Conservation (phyloP, 768 basidiomycete species). For the Podaxis carcinomalis region DNA sequence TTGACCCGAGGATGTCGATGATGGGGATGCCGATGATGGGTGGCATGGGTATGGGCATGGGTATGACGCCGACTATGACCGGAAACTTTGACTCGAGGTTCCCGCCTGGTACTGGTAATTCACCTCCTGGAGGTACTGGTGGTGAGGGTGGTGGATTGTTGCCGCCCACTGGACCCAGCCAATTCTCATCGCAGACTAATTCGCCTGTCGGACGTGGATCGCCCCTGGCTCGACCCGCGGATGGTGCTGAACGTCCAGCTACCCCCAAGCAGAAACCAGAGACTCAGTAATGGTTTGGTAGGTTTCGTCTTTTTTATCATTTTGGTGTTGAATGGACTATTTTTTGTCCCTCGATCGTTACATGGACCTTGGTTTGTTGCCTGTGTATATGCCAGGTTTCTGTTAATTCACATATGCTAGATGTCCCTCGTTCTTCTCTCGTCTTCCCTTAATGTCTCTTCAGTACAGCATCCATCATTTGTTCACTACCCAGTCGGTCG, state of each 20-base stretch:
- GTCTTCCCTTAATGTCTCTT: not conserved
- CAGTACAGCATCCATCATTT: not conserved
- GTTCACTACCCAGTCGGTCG: not conserved
- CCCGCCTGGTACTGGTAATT: constrained; percentile 31
- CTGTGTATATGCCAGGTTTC: not conserved
- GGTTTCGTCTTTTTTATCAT: not conserved
- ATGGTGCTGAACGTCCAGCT: constrained; percentile 28
- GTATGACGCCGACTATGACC: constrained; percentile 41
- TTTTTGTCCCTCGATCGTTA: not conserved
- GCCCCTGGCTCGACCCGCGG: constrained; percentile 36
- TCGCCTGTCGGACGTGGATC: constrained; percentile 52
- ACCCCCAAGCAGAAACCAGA: constrained; percentile 26
- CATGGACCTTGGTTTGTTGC: not conserved
- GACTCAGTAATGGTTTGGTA: not conserved
- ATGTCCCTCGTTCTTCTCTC: constrained; percentile 12
- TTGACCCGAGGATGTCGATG: constrained; percentile 81
- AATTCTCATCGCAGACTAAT: constrained; percentile 39
- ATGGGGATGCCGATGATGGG: constrained; percentile 49
- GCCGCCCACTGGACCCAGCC: constrained; percentile 26
- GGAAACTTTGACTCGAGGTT: constrained; percentile 61
- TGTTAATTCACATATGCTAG: constrained; percentile 15
- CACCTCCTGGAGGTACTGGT: constrained; percentile 19
- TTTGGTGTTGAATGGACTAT: not conserved
- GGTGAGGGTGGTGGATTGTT: constrained; percentile 28
- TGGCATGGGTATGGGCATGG: constrained; percentile 19